Evolutionary conservation across 108 stramenopile species (phyloP), one percentile per base, ranked within the genome.

Genomic region (Nitzschia sp.): DNA sequence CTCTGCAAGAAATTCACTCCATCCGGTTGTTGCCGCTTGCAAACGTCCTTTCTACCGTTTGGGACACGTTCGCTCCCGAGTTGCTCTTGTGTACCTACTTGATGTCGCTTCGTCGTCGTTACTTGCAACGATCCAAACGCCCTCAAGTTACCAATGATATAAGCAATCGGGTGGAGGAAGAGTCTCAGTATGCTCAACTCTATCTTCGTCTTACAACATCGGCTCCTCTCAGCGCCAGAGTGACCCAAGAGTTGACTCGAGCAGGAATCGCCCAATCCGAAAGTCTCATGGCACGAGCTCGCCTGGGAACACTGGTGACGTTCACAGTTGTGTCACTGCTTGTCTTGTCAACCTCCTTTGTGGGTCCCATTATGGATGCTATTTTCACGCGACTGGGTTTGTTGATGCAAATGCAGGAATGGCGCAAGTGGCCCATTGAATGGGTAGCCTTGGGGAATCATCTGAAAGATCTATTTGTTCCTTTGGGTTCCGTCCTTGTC

Each of bases 181-280:
- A 86, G 58, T 74, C 87, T 6, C 63, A 65, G 24, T 89, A 87
- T 60, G 76, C 79, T 10, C 85, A 89, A 59, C 78, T 93, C 15
- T 93, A 85, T 67, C 62, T 93, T 21, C 83, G 89, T 7, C 61
- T 90, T 41, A 64, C 81, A 42, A 63, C 87, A 19, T 73, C 84
- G 1, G 51, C 65, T 22, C 78, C 87, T 8, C 73, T 83, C 50
- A 55, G 74, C 26, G 67, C 66, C 17, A 62, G 63, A 50, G 40
- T 87, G 17, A 63, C 80, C 0, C 46, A 51, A 14, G 42, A 54
- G 0, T 52, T 87, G 14, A 40, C 41, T 6, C 51, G 72, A 51
- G 78, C 81, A 10, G 76, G 83, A 10, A 37, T 37, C 41, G 48
- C 63, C 0, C 82, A 93, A 62, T 79, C 76, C n/a, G 57, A 65